Percentiles rank a stretch among this genome's conserved stretches.
phyloP scores from a whole-genome alignment of 2,329 filamentous ascomycete species.

The Coniochaeta sp. region DNA sequence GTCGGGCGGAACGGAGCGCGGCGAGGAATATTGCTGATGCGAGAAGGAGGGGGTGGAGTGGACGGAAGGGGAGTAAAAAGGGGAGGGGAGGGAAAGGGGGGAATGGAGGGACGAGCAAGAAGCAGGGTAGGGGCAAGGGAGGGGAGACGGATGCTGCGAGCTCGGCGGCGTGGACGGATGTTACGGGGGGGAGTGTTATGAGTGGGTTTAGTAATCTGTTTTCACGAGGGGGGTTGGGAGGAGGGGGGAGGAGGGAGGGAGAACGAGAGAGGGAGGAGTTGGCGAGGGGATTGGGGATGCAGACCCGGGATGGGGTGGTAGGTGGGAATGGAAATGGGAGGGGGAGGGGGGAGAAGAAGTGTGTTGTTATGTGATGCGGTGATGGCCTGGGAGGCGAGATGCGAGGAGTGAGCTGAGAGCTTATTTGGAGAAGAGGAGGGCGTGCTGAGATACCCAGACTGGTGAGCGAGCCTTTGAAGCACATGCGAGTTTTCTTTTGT shows the following conservation, averaged over 20 bases:
- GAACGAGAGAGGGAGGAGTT: constrained; percentile 5
- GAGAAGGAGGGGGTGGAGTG: constrained; percentile 48
- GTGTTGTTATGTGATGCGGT: constrained; percentile 15
- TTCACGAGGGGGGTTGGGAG: background rate
- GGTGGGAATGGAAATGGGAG: constrained; percentile 1
- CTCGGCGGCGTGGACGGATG: constrained; percentile 26
- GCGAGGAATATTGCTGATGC: constrained; percentile 57
- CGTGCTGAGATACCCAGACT: background rate
- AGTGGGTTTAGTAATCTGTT: background rate
- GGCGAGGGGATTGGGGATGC: background rate
- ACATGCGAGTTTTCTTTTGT: background rate
- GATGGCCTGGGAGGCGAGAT: background rate
- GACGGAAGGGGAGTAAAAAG: constrained; percentile 28
- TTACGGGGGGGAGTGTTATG: constrained; percentile 6
- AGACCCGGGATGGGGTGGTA: background rate
- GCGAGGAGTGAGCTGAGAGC: background rate
- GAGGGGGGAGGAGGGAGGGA: background rate
- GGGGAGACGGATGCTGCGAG: constrained; percentile 30
- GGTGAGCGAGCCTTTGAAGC: background rate
- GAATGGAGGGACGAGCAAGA: constrained; percentile 22
- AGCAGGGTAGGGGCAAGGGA: constrained; percentile 27
- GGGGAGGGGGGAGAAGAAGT: constrained; percentile 10
- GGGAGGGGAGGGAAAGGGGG: constrained; percentile 18
- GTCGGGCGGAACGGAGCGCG: constrained; percentile 52
- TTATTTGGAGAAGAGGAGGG: background rate